Evolutionary conservation across 805 yeast genomes (phyloP).

Genomic region (Komagataella ulmi): DNA sequence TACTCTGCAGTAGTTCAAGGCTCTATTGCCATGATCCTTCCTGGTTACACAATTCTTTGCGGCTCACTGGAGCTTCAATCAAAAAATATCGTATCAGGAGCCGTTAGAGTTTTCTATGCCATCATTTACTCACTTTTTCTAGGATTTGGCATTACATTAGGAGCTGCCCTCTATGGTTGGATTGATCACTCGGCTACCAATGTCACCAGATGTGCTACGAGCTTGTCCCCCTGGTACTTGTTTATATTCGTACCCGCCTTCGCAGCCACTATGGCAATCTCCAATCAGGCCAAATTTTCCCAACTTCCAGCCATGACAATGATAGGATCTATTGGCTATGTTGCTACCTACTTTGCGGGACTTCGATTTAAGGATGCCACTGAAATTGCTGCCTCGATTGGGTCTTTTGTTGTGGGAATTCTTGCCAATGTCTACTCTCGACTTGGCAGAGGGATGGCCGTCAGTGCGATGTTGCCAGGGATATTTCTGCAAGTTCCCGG

Average conservation of each 20-base stretch:
- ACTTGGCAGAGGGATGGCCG: conserved; percentile 81
- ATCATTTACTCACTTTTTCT: conserved; percentile 81
- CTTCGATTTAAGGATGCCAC: conserved; percentile 57
- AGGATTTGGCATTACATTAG: conserved; percentile 89
- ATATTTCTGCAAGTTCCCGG: conserved; percentile 91
- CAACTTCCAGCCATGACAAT: conserved; percentile 77
- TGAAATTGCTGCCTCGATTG: conserved; percentile 80
- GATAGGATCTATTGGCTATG: conserved; percentile 70
- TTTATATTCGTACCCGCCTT: conserved; percentile 74
- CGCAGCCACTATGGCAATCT: conserved; percentile 42
- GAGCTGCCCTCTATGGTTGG: conserved; percentile 93
- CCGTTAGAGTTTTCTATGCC: conserved; percentile 94
- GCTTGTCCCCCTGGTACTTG: conserved; percentile 43
- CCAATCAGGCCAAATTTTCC: conserved; percentile 70
- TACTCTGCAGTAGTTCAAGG: conserved; percentile 87
- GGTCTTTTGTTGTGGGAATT: conserved; percentile 83
- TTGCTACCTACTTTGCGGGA: conserved; percentile 70
- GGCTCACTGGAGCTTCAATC: conserved; percentile 89
- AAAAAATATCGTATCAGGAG: conserved; percentile 81
- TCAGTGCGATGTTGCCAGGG: conserved; percentile 91
- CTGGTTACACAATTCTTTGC: conserved; percentile 86
- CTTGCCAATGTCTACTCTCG: conserved; percentile 83
- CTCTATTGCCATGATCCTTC: conserved; percentile 77
- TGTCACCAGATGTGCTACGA: conserved; percentile 38
- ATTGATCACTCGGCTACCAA: conserved; percentile 66